These are phyloP conservation scores for Trypanosoma congolense DNA, from an alignment of 208 protist genomes.

Conservation along the genomic window DNA sequence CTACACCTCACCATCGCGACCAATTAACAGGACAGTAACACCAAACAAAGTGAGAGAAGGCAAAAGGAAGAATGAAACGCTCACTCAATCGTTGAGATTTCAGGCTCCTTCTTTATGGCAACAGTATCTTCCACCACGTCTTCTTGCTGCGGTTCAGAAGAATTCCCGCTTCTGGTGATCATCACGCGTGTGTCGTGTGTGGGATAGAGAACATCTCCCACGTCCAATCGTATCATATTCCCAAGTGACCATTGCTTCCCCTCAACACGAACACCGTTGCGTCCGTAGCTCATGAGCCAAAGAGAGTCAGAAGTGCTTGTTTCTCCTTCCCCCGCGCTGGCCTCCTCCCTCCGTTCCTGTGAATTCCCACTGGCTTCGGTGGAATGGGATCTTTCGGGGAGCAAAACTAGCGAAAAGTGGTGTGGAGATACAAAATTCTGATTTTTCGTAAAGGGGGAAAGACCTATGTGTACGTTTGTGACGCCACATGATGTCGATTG, in stretches of 20 bases:
- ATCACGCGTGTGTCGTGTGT: constrained; percentile 32
- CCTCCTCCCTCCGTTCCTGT: constrained; percentile 5
- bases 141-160: background rate
- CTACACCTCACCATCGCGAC: no score
- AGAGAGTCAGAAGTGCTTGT: constrained; percentile 17
- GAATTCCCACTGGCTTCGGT: background rate
- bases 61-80: no score
- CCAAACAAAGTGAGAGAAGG: no score
- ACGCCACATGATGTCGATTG: constrained; percentile 14
- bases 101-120: no score
- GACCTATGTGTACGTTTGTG: constrained; percentile 38
- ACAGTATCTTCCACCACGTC: no score
- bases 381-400: constrained; percentile 9
- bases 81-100: no score
- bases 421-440: constrained; percentile 39
- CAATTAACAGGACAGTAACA: no score
- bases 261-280: constrained; percentile 55
- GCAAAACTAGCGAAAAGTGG: constrained; percentile 55
- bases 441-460: constrained; percentile 32
- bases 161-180: background rate
- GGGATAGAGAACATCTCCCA: constrained; percentile 29
- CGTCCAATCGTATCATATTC: constrained; percentile 31
- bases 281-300: constrained; percentile 67
- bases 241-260: constrained; percentile 38
- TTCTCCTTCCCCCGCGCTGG: constrained; percentile 4